Conservation (phyloP, 352 stramenopile species). For the Phytophthora megakarya region DNA sequence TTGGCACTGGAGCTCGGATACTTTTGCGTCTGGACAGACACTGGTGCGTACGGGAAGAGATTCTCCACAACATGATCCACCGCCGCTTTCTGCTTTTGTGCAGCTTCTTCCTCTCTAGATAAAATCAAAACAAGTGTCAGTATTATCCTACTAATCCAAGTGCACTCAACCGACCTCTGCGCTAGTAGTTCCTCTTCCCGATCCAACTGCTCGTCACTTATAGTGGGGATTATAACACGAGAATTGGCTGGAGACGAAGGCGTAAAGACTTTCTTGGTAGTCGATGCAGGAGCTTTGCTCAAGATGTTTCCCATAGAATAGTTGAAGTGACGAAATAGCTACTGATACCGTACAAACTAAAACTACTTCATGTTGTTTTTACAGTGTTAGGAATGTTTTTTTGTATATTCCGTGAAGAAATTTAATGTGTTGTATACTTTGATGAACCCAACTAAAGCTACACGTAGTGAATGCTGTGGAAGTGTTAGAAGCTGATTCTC, state of each 20-base stretch:
- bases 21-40: slow-evolving; percentile 75
- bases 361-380: no score
- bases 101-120: slow-evolving; percentile 50
- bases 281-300: slow-evolving; percentile 29
- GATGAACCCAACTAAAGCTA: background rate
- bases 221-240: slow-evolving; percentile 19
- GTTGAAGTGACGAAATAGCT: slow-evolving; percentile 19
- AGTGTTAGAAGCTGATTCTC: slow-evolving; percentile 68
- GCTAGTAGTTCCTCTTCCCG: slow-evolving; percentile 61
- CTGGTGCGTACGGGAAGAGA: slow-evolving; percentile 77
- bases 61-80: slow-evolving; percentile 78
- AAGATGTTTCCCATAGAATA: slow-evolving; percentile 54
- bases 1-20: slow-evolving; percentile 61
- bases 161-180: slow-evolving; percentile 35
- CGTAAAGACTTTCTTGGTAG: slow-evolving; percentile 23
- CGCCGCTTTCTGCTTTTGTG: slow-evolving; percentile 52
- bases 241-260: slow-evolving; percentile 28
- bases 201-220: slow-evolving; percentile 54
- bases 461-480: slow-evolving; percentile 47
- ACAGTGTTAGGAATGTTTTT: no score
- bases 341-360: slow-evolving; percentile 24
- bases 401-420: no score
- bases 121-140: background rate
- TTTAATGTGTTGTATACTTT: no score
- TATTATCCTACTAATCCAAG: background rate